Conservation (phyloP, 1,284 basidiomycete species). For the Leccinum brunneo-olivaceum region DNA sequence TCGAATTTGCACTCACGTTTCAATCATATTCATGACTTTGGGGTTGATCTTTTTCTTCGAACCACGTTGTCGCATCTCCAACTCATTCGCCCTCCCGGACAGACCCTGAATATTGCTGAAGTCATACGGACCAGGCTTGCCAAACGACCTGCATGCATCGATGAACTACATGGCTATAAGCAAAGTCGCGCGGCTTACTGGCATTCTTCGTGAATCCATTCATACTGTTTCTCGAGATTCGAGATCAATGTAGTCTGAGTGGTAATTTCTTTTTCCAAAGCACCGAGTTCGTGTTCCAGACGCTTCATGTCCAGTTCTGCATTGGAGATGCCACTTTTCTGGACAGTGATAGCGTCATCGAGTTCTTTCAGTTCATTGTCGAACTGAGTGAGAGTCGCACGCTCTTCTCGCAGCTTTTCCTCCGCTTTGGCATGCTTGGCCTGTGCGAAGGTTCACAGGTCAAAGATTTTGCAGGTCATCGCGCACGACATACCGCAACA, state of each 20-base stretch:
- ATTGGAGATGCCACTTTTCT: slow-evolving; percentile 71
- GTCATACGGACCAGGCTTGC: slow-evolving; percentile 79
- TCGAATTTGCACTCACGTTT: slow-evolving; percentile 53
- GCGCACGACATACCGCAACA: slow-evolving; percentile 40
- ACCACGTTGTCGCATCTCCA: slow-evolving; percentile 77
- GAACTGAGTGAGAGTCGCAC: slow-evolving; percentile 80
- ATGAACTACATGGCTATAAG: background rate
- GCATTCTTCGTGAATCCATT: slow-evolving; percentile 87
- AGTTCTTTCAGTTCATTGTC: slow-evolving; percentile 84
- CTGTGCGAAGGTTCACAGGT: slow-evolving; percentile 31
- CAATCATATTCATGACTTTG: slow-evolving; percentile 95
- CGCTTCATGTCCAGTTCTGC: slow-evolving; percentile 64
- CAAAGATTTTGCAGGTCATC: background rate
- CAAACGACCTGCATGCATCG: slow-evolving; percentile 57
- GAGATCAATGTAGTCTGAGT: slow-evolving; percentile 39
- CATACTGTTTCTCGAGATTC: slow-evolving; percentile 73
- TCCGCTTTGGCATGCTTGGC: slow-evolving; percentile 59
- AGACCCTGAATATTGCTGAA: slow-evolving; percentile 70
- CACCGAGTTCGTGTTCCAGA: slow-evolving; percentile 47
- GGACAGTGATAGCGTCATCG: slow-evolving; percentile 74
- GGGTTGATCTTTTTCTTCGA: slow-evolving; percentile 96
- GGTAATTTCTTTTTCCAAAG: slow-evolving; percentile 49
- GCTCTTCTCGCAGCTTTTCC: slow-evolving; percentile 72
- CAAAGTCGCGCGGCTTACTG: slow-evolving; percentile 40
- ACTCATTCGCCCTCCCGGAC: slow-evolving; percentile 64